Evolutionary conservation across 139 green algal species (phyloP).

Genomic region (Chlorella sp.): DNA sequence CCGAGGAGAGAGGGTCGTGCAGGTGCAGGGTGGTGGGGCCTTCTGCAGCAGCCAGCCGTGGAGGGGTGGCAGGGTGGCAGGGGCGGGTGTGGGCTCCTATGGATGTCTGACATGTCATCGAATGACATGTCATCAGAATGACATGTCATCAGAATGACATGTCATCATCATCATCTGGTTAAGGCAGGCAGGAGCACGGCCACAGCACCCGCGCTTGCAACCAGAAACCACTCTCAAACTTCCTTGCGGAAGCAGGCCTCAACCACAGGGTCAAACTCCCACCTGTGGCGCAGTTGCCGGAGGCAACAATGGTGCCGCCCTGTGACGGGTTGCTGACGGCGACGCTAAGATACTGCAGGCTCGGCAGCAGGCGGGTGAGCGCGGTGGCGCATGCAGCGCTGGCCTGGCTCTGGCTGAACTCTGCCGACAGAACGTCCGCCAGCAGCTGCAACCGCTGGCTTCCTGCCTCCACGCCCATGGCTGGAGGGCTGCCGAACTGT

Average conservation of each 20-base stretch:
- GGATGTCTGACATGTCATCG: too few relatives aligned
- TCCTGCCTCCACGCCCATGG: too few relatives aligned
- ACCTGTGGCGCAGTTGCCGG: constrained; percentile 1
- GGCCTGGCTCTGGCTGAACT: constrained; percentile 8
- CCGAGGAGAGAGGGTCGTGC: neutral
- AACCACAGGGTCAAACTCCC: neutral
- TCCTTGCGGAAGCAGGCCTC: neutral
- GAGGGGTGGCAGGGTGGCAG: neutral
- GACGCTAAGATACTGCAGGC: constrained; percentile 12
- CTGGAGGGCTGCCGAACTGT: too few relatives aligned
- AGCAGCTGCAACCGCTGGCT: constrained; percentile 16
- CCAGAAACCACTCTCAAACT: too few relatives aligned
- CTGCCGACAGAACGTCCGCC: constrained; percentile 6
- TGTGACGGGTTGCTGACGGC: constrained; percentile 25
- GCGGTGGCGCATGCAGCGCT: neutral
- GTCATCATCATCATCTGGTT: too few relatives aligned
- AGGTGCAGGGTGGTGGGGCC: constrained; percentile 33
- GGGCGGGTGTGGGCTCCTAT: too few relatives aligned
- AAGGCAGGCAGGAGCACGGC: too few relatives aligned
- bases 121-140: too few relatives aligned
- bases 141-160: too few relatives aligned
- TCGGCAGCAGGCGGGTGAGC: neutral
- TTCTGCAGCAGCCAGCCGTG: neutral
- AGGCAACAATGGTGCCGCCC: neutral
- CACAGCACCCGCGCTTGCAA: too few relatives aligned